Conservation (phyloP, 495 filamentous ascomycete species). For the Aspergillus kassunensis region DNA sequence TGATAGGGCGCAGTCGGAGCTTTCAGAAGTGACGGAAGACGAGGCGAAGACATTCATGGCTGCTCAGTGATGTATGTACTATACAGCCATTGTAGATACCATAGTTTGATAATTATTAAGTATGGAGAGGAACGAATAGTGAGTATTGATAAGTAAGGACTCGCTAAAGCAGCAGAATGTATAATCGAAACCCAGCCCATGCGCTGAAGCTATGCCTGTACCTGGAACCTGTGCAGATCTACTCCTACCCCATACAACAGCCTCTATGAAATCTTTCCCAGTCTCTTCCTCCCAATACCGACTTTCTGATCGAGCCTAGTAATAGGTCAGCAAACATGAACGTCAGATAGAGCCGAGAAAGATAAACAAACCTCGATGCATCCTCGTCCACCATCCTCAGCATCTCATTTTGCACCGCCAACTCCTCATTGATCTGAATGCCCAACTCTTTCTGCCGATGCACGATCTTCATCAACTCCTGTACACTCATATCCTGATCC, state of each 20-base stretch:
- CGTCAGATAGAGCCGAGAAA: background rate
- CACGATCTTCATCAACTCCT: constrained; percentile 72
- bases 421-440: constrained; percentile 75
- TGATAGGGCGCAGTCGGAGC: constrained; percentile 54
- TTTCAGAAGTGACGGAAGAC: constrained; percentile 60
- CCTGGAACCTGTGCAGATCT: too few species aligned
- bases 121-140: background rate
- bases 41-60: constrained; percentile 57
- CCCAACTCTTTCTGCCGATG: constrained; percentile 82
- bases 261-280: constrained; percentile 65
- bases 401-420: constrained; percentile 80
- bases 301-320: constrained; percentile 68
- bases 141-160: background rate
- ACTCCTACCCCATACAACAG: too few species aligned
- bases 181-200: background rate
- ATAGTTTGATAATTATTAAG: background rate
- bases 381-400: constrained; percentile 72
- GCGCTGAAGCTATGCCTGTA: background rate
- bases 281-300: constrained; percentile 73
- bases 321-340: constrained; percentile 3
- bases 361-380: constrained; percentile 51
- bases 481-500: constrained; percentile 80
- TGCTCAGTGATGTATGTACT: constrained; percentile 22
- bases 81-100: constrained; percentile 8
- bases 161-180: constrained; percentile 1